These are phyloP conservation scores for Suillus bovinus DNA, from an alignment of 768 basidiomycete genomes.

Conservation along the genomic window DNA sequence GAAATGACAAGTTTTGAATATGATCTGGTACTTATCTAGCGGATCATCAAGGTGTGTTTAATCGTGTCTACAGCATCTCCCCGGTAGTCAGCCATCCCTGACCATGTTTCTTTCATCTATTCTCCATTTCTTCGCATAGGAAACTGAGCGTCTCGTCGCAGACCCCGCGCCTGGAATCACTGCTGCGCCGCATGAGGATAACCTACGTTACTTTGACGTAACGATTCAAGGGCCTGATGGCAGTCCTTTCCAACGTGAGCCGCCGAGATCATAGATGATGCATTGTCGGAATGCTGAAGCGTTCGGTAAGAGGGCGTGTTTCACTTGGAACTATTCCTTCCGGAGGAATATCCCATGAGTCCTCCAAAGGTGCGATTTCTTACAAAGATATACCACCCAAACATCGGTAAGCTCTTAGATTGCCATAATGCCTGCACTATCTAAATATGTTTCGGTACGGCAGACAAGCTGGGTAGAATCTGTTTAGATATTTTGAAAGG, in stretches of 20 bases:
- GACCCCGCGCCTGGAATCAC: conserved; percentile 98
- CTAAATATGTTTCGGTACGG: conserved; percentile 1
- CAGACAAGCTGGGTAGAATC: conserved; percentile 98
- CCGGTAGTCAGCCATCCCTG: conserved; percentile 15
- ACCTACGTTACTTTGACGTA: conserved; percentile 98
- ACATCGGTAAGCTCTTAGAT: conserved; percentile 76
- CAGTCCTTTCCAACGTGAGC: conserved; percentile 87
- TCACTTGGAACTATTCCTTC: conserved; percentile 95
- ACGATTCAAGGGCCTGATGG: conserved; percentile 93
- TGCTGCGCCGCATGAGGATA: conserved; percentile 95
- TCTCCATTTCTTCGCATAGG: conserved; percentile 48
- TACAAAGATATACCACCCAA: conserved; percentile 99
- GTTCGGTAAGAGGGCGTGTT: conserved; percentile 75
- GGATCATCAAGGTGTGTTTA: conserved; percentile 51
- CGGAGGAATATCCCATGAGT: conserved; percentile 99
- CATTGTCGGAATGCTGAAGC: conserved; percentile 8
- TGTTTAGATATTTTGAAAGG: conserved; percentile 98
- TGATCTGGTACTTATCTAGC: conserved; percentile 30
- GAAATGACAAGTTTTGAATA: conserved; percentile 10
- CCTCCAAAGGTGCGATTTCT: conserved; percentile 98
- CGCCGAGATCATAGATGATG: conserved; percentile 18
- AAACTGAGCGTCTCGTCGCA: conserved; percentile 94
- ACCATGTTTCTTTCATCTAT: conserved; percentile 17
- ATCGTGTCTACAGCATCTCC: conserved; percentile 19
- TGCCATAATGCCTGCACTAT: conserved; percentile 9